Evolutionary conservation across 2,329 filamentous ascomycete genomes (phyloP).

Genomic region (Aaosphaeria arxii): DNA sequence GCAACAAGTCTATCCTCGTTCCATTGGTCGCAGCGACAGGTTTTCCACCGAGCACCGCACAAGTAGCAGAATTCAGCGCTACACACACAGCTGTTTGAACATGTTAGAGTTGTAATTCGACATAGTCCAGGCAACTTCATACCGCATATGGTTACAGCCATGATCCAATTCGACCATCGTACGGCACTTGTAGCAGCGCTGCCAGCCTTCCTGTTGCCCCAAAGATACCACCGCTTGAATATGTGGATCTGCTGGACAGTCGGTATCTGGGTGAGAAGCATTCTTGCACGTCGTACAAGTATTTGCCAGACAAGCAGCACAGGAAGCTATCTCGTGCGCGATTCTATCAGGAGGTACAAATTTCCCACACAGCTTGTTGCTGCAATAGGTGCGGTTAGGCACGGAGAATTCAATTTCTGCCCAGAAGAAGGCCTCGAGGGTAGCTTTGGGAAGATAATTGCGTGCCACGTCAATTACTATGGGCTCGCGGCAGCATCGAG

Average conservation of each 20-base stretch:
- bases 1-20: constrained; percentile 9
- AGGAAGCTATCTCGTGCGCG: not conserved
- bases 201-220: constrained; percentile 10
- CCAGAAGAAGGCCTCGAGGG: not conserved
- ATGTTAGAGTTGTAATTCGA: constrained; percentile 61
- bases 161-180: constrained; percentile 7
- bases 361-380: constrained; percentile 1
- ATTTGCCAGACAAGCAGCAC: too few relatives aligned
- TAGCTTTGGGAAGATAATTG: constrained; percentile 1
- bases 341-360: constrained; percentile 2
- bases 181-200: constrained; percentile 10
- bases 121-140: constrained; percentile 34
- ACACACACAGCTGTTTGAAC: constrained; percentile 46
- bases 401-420: constrained; percentile 1
- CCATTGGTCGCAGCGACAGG: constrained; percentile 6
- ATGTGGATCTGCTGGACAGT: constrained; percentile 14
- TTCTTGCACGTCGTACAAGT: constrained; percentile 17
- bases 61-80: constrained; percentile 68
- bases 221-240: constrained; percentile 9
- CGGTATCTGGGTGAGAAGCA: constrained; percentile 5
- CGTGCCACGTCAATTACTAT: constrained; percentile 51
- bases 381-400: constrained; percentile 3
- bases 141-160: constrained; percentile 22
- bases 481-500: constrained; percentile 2
- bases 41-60: constrained; percentile 49